These are phyloP conservation scores for Podaxis sp. DNA, from an alignment of 768 basidiomycete species.

Conservation along the genomic window DNA sequence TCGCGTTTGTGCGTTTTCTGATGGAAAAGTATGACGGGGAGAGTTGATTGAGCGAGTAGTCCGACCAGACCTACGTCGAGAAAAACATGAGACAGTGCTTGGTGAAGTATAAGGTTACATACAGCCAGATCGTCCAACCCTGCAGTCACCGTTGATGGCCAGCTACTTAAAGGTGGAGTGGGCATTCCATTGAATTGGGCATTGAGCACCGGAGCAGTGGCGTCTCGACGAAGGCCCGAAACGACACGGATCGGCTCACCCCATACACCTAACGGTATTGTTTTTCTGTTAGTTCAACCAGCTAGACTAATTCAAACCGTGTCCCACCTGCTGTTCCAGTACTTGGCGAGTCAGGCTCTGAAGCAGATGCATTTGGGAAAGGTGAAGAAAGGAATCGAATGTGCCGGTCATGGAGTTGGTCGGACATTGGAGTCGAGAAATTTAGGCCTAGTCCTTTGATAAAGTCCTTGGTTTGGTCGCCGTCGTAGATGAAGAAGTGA, in stretches of 20 bases:
- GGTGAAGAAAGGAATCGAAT: slow-evolving; percentile 29
- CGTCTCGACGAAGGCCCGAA: slow-evolving; percentile 37
- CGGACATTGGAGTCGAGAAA: slow-evolving; percentile 34
- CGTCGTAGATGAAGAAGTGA: slow-evolving; percentile 40
- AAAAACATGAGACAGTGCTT: neutral
- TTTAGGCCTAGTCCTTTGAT: slow-evolving; percentile 37
- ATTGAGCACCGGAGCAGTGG: slow-evolving; percentile 34
- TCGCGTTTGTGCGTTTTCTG: slow-evolving; percentile 27
- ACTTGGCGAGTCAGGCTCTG: neutral
- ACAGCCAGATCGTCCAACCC: slow-evolving; percentile 32
- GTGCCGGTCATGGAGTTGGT: slow-evolving; percentile 35
- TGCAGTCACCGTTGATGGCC: slow-evolving; percentile 34
- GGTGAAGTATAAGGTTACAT: neutral
- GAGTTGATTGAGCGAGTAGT: slow-evolving; percentile 37
- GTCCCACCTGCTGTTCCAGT: slow-evolving; percentile 4
- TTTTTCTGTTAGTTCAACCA: neutral
- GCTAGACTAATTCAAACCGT: neutral
- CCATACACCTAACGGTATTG: slow-evolving; percentile 27
- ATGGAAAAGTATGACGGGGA: slow-evolving; percentile 30
- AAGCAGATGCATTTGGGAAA: slow-evolving; percentile 19
- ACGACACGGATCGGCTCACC: slow-evolving; percentile 37
- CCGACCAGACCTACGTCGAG: slow-evolving; percentile 26
- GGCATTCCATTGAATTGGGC: slow-evolving; percentile 36
- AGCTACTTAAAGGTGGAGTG: slow-evolving; percentile 33
- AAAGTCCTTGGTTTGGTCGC: slow-evolving; percentile 37